These are phyloP conservation scores for Linanthus parryae DNA, from an alignment of 148 eudicot species.

Conservation along the genomic window DNA sequence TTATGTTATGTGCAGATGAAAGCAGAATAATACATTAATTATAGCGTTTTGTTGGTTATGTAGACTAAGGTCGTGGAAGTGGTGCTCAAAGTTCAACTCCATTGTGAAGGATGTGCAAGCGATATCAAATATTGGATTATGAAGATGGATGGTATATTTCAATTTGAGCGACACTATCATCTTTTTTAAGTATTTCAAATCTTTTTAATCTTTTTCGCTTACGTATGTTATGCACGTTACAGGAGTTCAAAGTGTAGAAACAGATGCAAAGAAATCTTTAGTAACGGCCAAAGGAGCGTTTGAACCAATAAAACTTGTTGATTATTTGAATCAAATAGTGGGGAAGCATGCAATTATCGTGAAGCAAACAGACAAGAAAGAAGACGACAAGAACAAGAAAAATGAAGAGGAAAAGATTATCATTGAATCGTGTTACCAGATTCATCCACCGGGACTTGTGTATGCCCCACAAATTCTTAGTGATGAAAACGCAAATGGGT, in stretches of 20 bases:
- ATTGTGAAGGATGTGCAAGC: constrained; percentile 55
- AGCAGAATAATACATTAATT: background rate
- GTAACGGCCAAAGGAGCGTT: constrained; percentile 45
- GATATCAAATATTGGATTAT: constrained; percentile 32
- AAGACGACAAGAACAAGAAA: background rate
- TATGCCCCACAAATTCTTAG: constrained; percentile 30
- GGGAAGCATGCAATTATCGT: constrained; percentile 38
- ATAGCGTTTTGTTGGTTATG: background rate
- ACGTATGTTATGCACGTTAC: too few species aligned
- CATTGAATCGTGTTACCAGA: background rate
- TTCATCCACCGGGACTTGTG: constrained; percentile 11
- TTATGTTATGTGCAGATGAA: background rate
- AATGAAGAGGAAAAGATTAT: background rate
- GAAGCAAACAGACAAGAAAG: constrained; percentile 14
- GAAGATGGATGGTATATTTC: constrained; percentile 47
- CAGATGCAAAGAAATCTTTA: constrained; percentile 26
- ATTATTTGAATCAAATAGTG: constrained; percentile 18
- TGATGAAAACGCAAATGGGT: constrained; percentile 41
- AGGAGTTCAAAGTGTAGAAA: constrained; percentile 48
- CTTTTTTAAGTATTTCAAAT: too few species aligned
- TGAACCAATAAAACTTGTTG: constrained; percentile 31
- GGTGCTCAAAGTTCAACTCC: constrained; percentile 40
- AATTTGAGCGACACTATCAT: too few species aligned
- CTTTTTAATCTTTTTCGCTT: too few species aligned
- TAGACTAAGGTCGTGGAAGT: constrained; percentile 45